Percentiles rank a stretch among this genome's conserved stretches.
These are phyloP conservation scores for Paecilomyces dactylethromorphus DNA, from an alignment of 2,329 filamentous ascomycete genomes.

Conservation along the genomic window DNA sequence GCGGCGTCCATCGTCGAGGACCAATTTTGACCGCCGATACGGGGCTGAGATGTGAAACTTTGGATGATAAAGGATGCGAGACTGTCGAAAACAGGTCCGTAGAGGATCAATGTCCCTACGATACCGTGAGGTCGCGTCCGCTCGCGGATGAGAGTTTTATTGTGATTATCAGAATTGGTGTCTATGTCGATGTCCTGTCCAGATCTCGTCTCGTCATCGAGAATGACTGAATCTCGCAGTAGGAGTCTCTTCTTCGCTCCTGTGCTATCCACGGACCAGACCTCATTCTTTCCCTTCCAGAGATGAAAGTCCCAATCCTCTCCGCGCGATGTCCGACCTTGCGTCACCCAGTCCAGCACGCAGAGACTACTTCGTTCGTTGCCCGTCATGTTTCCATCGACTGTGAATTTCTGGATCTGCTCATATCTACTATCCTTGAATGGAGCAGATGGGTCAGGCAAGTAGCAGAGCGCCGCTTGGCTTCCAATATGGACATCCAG, in stretches of 20 bases:
- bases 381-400: constrained; percentile 38
- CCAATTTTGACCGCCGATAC: constrained; percentile 79
- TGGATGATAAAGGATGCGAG: constrained; percentile 69
- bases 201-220: constrained; percentile 53
- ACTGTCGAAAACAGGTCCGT: constrained; percentile 61
- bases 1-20: constrained; percentile 15
- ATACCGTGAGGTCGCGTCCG: constrained; percentile 71
- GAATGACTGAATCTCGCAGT: constrained; percentile 75
- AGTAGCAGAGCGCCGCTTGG: constrained; percentile 51
- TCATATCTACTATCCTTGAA: constrained; percentile 78
- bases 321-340: constrained; percentile 74
- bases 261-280: constrained; percentile 40
- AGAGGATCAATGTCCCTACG: constrained; percentile 78
- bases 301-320: constrained; percentile 79
- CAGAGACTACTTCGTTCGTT: constrained; percentile 55
- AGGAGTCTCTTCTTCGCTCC: constrained; percentile 54
- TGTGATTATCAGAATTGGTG: constrained; percentile 20
- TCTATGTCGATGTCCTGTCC: constrained; percentile 14
- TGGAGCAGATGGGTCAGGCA: constrained; percentile 91
- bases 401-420: constrained; percentile 72
- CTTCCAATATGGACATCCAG: constrained; percentile 44
- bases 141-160: constrained; percentile 26
- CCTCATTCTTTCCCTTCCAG: constrained; percentile 82
- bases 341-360: constrained; percentile 88
- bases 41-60: constrained; percentile 70